Evolutionary conservation across 202 grass and related monocot species (phyloP), one percentile per base, ranked within the genome.

Genomic region (Schoenoplectus triqueter): DNA sequence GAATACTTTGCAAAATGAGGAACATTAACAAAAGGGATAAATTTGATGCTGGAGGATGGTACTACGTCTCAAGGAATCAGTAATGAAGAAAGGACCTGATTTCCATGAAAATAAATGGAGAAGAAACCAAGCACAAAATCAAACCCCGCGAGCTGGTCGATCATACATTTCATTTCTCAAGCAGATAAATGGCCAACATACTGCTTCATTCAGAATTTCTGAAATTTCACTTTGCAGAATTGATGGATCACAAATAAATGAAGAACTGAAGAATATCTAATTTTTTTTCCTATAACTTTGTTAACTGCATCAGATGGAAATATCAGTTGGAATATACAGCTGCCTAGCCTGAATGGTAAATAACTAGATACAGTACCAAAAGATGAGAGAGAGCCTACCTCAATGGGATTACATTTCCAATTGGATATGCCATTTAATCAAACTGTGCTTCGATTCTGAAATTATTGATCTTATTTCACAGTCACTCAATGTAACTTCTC

Each of bases 51-150:
- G 7, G 59, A 76, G 5, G 80, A 84, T 73, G 11, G 88, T 57
- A 90, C 80, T 97, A 97, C 95, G 91, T 93, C 51, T 59, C 44
- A 87, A 95, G 82, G 86, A 97, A 92, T 92, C 92, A 97, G 49
- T 70, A 80, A 84, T 92, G 91, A 61, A 95, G 77, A 22, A 90
- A 64, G 14, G 89, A 82, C 60, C 89, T 88, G 85, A 84, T 89
- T 75, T 94, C 89, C 77, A 93, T 87, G 76, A 95, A 89, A 55
- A 90, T 83, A 52, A 17, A 88, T 73, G 91, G 91, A 83, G 89
- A 94, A 83, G 84, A 91, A 91, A 90, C 69, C 70, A 94, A 70
- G 64, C 88, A 92, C 89, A 89, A 89, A 84, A 97, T 51, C 49
- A 94, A 68, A n/a, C 47, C 63, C 81, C 89, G 86, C 95, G 93